Base-by-base conservation (phyloP, 2,329 filamentous ascomycete genomes). In the Colletotrichum scovillei region DNA sequence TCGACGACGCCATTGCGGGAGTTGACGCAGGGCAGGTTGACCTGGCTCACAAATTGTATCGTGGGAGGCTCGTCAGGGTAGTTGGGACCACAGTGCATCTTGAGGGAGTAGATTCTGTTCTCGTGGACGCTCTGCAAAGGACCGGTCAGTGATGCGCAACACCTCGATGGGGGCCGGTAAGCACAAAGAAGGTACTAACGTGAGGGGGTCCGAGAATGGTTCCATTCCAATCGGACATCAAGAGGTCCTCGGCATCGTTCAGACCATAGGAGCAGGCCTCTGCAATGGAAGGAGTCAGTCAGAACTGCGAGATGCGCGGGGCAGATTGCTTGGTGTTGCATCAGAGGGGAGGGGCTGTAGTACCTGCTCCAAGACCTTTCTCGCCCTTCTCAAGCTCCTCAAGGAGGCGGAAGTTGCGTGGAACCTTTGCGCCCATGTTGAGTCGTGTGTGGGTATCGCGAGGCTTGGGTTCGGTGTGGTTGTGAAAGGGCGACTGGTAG, bases 351-450 rank as follows among this genome's bases (percentile, higher is more conserved):
- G 8, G 70, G 65, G 30, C 67, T 63, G 77, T 84, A 85, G 71
- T 84, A 94, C 95, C 94, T 83, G 96, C 95, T 80, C 97, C 96
- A 76, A 97, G 89, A 75, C 97, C 97, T 86, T 99, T 99, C 88
- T 99, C 97, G 80, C 97, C 97, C 88, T 98, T 98, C 88, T 99
- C 97, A 24, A 99, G 90, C 91, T 99, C 97, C 84, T 98, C 97
- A 70, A 99, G 89, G 77, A 99, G 91, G 81, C 96, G 93, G 83
- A 99, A 99, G 87, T 98, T 98, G 82, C 97, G 91, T 75, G 97
- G 97, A 71, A 99, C 91, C 84, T 97, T 86, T 77, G 84, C 84
- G 53, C 79, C 76, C 81, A 84, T 85, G 56, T 49, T 58, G 32
- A 22, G 9, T 66, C 12, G 56, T 69, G 35, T 56, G 62, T 26